These are phyloP conservation scores for Rubus parviflorus DNA, from an alignment of 306 rosid species.

Conservation along the genomic window DNA sequence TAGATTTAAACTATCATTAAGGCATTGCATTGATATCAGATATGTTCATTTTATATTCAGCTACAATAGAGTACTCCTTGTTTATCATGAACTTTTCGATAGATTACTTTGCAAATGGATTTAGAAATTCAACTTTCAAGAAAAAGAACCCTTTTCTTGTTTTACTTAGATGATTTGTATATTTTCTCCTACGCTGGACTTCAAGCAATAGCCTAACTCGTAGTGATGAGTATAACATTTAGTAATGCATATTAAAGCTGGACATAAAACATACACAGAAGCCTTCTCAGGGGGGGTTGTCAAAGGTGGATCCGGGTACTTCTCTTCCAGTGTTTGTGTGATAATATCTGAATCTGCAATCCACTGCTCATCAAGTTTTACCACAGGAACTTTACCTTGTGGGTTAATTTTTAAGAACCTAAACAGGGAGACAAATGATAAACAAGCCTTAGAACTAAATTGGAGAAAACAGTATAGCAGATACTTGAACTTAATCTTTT, in stretches of 20 bases:
- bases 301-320: constrained; percentile 87
- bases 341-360: constrained; percentile 86
- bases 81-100: too few relatives aligned
- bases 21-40: too few relatives aligned
- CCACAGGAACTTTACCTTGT: constrained; percentile 83
- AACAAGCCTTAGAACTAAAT: background rate
- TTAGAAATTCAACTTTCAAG: too few relatives aligned
- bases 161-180: too few relatives aligned
- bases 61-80: too few relatives aligned
- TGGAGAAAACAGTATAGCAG: background rate
- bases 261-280: constrained; percentile 55
- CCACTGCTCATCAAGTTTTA: constrained; percentile 83
- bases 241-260: background rate
- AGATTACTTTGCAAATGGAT: too few relatives aligned
- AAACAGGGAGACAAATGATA: constrained; percentile 22
- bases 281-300: constrained; percentile 77
- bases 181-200: too few relatives aligned
- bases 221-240: too few relatives aligned
- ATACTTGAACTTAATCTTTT: background rate
- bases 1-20: too few relatives aligned
- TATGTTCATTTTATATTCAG: too few relatives aligned
- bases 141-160: too few relatives aligned
- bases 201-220: too few relatives aligned
- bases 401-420: constrained; percentile 79
- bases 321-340: constrained; percentile 73